Evolutionary conservation across 371 early-diverging fungal genomes (phyloP), one percentile per base, ranked within the genome.

Genomic region (Circinella umbellata): DNA sequence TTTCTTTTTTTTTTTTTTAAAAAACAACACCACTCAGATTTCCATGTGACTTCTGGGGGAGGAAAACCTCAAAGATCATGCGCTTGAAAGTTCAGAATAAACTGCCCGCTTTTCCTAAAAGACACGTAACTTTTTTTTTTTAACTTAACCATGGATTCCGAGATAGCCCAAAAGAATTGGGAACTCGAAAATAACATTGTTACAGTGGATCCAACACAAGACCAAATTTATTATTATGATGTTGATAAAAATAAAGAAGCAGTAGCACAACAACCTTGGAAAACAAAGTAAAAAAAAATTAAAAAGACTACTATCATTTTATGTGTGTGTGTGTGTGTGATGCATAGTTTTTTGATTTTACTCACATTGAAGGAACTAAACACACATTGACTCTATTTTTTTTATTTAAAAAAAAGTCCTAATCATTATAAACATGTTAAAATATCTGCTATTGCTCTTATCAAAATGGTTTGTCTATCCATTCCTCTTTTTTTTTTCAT

Each of bases 391-490:
- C 11, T n/a, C 47, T 3, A 15, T 51, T 17, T n/a, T 51, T 51
- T 51, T 51, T n/a, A 4, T 5, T 51, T 11, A 27, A 42, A 42
- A 42, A 42, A 42, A 42, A 95, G 96, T 73, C 94, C 95, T 46
- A 87, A 93, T 63, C 89, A 96, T 76, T 99, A 95, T 81, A 95
- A 91, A 64, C 88, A 92, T 73, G 94, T 97, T 63, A 90, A 94
- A 73, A 93, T 99, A 36, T 97, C 97, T 14, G 97, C 97, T 2
- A 90, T 96, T 35, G 99, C 99, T 4, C 80, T 98, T 69, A 94
- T 99, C 67, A 98, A 98, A 74, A 99, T 99, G 98, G 97, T 95
- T 42, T 42, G 42, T 42, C 6, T 42, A 42, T 42, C 42, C 27
- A 27, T 27, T 27, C 27, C 2, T 2, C 27, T 27, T 27, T 27